phyloP scores from a whole-genome alignment of 805 yeast genomes.

The Sporopachydermia lactativora region DNA sequence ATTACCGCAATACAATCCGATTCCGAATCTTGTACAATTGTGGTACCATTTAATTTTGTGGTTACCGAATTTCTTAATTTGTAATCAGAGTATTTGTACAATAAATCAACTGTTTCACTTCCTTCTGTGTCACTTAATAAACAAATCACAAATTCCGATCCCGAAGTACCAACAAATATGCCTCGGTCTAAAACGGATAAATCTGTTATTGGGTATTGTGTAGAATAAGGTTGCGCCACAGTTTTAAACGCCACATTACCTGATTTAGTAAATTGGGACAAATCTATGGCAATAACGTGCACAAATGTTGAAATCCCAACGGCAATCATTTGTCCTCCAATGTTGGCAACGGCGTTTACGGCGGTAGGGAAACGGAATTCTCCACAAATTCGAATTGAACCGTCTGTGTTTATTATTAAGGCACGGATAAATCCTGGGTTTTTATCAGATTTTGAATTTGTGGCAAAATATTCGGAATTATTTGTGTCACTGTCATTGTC shows the following conservation, averaged over 20 bases:
- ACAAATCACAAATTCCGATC: not conserved
- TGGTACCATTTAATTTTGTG: constrained; percentile 52
- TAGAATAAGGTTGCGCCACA: not conserved
- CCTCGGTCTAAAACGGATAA: not conserved
- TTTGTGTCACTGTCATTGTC: no score
- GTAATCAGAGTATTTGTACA: not conserved
- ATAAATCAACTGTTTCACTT: not conserved
- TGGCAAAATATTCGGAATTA: not conserved
- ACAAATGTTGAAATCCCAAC: no score
- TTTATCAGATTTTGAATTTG: not conserved
- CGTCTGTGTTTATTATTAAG: no score
- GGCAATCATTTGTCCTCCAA: not conserved
- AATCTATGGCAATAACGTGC: no score
- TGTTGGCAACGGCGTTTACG: not conserved
- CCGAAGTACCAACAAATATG: not conserved
- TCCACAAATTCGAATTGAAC: no score
- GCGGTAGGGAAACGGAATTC: no score
- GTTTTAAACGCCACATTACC: no score
- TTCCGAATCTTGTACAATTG: constrained; percentile 45
- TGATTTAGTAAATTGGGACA: no score
- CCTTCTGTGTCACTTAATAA: not conserved
- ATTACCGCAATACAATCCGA: not conserved
- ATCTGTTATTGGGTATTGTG: not conserved
- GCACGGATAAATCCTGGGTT: not conserved
- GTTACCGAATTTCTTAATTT: constrained; percentile 7